Percentiles rank a stretch among this genome's conserved stretches.
phyloP scores from a whole-genome alignment of 495 filamentous ascomycete genomes.

The Hypoxylon fragiforme region DNA sequence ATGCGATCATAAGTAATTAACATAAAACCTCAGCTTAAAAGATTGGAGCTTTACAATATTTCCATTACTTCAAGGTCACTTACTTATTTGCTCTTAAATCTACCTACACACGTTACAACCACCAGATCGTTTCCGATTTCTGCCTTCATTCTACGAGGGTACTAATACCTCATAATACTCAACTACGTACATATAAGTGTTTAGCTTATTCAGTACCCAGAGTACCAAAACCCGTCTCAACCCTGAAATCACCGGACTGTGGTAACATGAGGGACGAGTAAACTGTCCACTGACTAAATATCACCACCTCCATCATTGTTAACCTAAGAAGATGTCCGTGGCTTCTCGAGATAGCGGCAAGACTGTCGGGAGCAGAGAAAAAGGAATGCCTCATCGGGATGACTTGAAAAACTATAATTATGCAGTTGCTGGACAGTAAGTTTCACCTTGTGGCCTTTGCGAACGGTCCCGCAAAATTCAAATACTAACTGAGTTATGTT shows the following conservation, averaged over 20 bases:
- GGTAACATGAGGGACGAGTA: slow-evolving; percentile 15
- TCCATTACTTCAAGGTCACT: no score
- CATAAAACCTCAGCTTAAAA: no score
- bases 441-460: slow-evolving; percentile 32
- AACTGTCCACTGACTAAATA: slow-evolving; percentile 10
- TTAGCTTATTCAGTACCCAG: no score
- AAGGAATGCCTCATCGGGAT: slow-evolving; percentile 48
- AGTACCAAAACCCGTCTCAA: no score
- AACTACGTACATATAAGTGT: no score
- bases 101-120: no score
- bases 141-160: no score
- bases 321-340: slow-evolving; percentile 40
- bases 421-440: slow-evolving; percentile 94
- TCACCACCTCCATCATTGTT: slow-evolving; percentile 2
- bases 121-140: no score
- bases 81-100: no score
- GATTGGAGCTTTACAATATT: no score
- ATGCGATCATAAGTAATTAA: slow-evolving; percentile 1
- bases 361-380: slow-evolving; percentile 21
- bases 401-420: slow-evolving; percentile 74
- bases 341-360: slow-evolving; percentile 29
- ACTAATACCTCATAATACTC: no score
- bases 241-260: no score
- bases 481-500: slow-evolving; percentile 13
- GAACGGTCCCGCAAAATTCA: background rate